phyloP scores from a whole-genome alignment of 2,329 filamentous ascomycete genomes.

The Emmonsiellopsis sp. region DNA sequence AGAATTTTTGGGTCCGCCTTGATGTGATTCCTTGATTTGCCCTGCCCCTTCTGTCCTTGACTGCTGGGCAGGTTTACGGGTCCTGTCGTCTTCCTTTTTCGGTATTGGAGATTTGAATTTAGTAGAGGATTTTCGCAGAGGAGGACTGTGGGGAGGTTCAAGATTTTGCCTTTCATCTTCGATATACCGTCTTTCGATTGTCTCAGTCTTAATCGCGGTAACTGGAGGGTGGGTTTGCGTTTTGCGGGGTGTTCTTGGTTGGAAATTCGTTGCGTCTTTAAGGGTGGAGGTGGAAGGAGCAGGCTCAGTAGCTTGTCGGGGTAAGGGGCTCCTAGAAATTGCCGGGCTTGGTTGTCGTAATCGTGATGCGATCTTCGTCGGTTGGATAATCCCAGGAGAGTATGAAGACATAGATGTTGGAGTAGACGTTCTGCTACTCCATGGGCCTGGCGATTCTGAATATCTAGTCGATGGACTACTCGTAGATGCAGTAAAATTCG shows the following conservation, averaged over 20 bases:
- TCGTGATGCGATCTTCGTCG: constrained; percentile 27
- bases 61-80: constrained; percentile 13
- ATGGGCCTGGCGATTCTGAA: constrained; percentile 36
- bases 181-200: not conserved
- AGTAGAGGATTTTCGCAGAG: constrained; percentile 53
- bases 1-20: constrained; percentile 9
- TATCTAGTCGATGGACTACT: constrained; percentile 38
- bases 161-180: not conserved
- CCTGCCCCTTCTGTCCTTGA: constrained; percentile 17
- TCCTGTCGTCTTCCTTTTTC: constrained; percentile 14
- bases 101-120: constrained; percentile 36
- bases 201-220: not conserved
- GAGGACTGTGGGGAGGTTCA: constrained; percentile 48
- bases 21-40: constrained; percentile 24
- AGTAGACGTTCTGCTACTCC: constrained; percentile 38
- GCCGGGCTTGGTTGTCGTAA: constrained; percentile 28
- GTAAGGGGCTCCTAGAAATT: constrained; percentile 25
- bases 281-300: constrained; percentile 4
- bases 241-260: constrained; percentile 1
- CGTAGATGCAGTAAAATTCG: constrained; percentile 25
- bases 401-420: constrained; percentile 42
- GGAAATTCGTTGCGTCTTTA: not conserved
- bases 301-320: constrained; percentile 9
- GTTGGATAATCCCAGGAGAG: constrained; percentile 36
- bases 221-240: constrained; percentile 3